Evolutionary conservation across 139 green algal species (phyloP).

Genomic region (Auxenochlorella pyrenoidosa): DNA sequence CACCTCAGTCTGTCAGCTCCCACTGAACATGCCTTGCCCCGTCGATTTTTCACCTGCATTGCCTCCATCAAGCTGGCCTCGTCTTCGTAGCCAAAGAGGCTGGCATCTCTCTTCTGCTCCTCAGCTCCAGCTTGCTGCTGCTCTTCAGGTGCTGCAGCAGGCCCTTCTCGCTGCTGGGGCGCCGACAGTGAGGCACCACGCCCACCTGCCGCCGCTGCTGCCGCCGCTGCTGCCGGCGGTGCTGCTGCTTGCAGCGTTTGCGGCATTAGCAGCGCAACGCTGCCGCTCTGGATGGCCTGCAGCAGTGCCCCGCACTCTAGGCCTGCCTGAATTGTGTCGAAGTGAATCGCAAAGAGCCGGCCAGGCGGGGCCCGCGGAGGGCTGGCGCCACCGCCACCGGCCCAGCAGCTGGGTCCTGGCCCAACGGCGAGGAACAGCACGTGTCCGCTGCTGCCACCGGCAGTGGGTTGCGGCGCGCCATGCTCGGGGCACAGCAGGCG

Average conservation of each 20-base stretch:
- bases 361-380: neutral
- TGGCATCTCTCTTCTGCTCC: neutral
- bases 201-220: neutral
- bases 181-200: neutral
- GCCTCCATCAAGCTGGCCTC: neutral
- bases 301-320: constrained; percentile 25
- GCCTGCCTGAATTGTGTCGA: constrained; percentile 2
- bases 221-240: neutral
- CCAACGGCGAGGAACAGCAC: neutral
- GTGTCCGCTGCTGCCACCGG: constrained; percentile 8
- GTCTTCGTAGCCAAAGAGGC: constrained; percentile 13
- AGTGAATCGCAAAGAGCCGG: constrained; percentile 2
- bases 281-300: constrained; percentile 13
- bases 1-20: neutral
- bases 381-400: neutral
- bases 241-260: neutral
- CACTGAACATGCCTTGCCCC: neutral
- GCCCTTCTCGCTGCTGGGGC: no score
- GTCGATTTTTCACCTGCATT: neutral
- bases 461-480: neutral
- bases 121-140: neutral
- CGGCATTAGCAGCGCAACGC: neutral
- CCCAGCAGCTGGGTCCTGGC: neutral
- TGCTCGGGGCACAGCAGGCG: constrained; percentile 12
- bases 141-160: neutral